These are phyloP conservation scores for Brassica balearica DNA, from an alignment of 441 rosid genomes.

Conservation along the genomic window DNA sequence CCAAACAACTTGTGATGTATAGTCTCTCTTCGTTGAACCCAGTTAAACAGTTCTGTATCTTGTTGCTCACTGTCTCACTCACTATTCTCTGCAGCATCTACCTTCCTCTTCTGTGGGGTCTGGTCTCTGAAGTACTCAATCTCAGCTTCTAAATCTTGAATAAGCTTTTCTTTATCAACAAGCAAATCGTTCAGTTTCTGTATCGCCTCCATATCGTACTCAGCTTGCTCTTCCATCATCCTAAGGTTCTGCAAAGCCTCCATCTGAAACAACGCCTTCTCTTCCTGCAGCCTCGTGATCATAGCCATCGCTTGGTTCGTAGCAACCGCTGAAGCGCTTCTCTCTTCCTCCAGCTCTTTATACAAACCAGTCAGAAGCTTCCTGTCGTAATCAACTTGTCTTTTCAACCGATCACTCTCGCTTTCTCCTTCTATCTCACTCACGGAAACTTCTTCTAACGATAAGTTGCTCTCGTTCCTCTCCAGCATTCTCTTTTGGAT, in stretches of 20 bases:
- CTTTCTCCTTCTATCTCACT: slow-evolving; percentile 91
- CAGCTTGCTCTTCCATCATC: slow-evolving; percentile 99
- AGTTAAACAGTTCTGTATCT: slow-evolving; percentile 38
- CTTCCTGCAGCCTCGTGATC: slow-evolving; percentile 96
- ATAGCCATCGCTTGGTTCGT: slow-evolving; percentile 97
- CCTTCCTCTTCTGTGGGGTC: slow-evolving; percentile 36
- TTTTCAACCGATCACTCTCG: slow-evolving; percentile 69
- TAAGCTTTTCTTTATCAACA: slow-evolving; percentile 75
- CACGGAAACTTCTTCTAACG: slow-evolving; percentile 79
- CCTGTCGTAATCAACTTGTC: slow-evolving; percentile 83
- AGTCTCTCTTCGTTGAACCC: slow-evolving; percentile 62
- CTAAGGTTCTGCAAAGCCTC: slow-evolving; percentile 90
- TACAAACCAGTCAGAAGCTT: slow-evolving; percentile 60
- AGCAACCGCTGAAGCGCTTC: slow-evolving; percentile 84
- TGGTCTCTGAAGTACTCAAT: slow-evolving; percentile 67
- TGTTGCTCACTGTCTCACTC: slow-evolving; percentile 30
- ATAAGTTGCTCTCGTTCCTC: slow-evolving; percentile 82
- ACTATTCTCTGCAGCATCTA: slow-evolving; percentile 29
- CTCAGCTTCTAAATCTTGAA: slow-evolving; percentile 88
- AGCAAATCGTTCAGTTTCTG: slow-evolving; percentile 76
- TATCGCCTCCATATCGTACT: slow-evolving; percentile 90
- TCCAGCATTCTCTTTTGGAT: slow-evolving; percentile 80
- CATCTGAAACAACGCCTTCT: slow-evolving; percentile 88
- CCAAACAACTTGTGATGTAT: slow-evolving; percentile 50
- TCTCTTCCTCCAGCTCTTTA: slow-evolving; percentile 93